These are phyloP conservation scores for Tremella yokohamensis DNA, from an alignment of 768 basidiomycete species.

Conservation along the genomic window DNA sequence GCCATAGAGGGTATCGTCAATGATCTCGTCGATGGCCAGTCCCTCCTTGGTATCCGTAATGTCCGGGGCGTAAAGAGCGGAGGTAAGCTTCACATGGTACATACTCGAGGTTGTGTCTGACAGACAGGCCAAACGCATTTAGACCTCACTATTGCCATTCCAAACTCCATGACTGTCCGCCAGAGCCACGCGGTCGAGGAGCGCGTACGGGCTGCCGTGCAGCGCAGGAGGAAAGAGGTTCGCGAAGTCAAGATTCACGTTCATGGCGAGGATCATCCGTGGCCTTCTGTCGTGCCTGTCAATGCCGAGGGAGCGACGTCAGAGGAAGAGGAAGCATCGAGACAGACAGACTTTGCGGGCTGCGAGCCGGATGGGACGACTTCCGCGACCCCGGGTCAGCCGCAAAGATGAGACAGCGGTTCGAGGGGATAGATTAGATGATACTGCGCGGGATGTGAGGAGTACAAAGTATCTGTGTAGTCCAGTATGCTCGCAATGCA, in stretches of 20 bases:
- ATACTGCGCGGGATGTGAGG: too few relatives aligned
- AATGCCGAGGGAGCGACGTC: too few relatives aligned
- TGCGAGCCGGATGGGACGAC: not conserved
- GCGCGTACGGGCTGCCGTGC: conserved; percentile 55
- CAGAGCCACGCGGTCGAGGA: conserved; percentile 63
- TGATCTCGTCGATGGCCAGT: conserved; percentile 55
- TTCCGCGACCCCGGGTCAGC: too few relatives aligned
- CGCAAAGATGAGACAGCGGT: too few relatives aligned
- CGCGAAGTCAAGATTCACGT: conserved; percentile 50
- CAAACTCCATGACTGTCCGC: conserved; percentile 58
- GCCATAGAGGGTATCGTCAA: conserved; percentile 61
- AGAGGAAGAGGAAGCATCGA: too few relatives aligned
- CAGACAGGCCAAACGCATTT: conserved; percentile 73
- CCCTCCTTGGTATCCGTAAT: conserved; percentile 43
- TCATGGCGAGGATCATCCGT: conserved; percentile 31
- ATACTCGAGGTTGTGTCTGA: not conserved
- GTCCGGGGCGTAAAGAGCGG: conserved; percentile 49
- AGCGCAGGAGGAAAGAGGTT: conserved; percentile 51
- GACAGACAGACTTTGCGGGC: not conserved
- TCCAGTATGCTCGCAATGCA: too few relatives aligned
- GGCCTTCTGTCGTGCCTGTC: too few relatives aligned
- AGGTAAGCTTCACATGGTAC: conserved; percentile 24
- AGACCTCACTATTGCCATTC: conserved; percentile 73
- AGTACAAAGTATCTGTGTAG: too few relatives aligned
- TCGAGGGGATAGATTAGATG: too few relatives aligned